A percentile compares a stretch with the other conserved stretches of the same genome.
These are phyloP conservation scores for Puccinia horiana DNA, from an alignment of 1,284 basidiomycete species.

Conservation along the genomic window DNA sequence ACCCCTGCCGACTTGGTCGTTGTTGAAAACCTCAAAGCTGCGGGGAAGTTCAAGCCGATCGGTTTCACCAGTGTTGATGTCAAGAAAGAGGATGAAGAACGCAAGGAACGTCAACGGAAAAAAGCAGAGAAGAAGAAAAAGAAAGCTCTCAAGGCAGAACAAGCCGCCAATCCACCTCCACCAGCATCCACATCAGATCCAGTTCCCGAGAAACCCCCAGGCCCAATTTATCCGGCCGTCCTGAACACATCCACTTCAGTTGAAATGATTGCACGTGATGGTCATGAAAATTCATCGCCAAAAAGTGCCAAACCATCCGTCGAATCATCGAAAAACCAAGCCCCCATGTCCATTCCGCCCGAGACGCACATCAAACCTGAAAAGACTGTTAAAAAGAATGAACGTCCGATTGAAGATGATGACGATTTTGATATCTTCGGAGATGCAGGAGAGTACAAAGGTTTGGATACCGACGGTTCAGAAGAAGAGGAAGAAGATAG, in stretches of 20 bases:
- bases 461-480: slow-evolving; percentile 39
- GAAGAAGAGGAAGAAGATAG: slow-evolving; percentile 33
- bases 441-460: slow-evolving; percentile 48
- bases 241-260: background rate
- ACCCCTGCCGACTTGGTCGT: slow-evolving; percentile 32
- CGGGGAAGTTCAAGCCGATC: slow-evolving; percentile 49
- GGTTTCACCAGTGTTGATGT: slow-evolving; percentile 6
- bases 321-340: background rate
- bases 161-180: background rate
- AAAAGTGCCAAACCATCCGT: background rate
- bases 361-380: background rate
- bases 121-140: slow-evolving; percentile 45
- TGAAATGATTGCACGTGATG: background rate
- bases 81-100: slow-evolving; percentile 32
- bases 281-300: background rate
- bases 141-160: slow-evolving; percentile 32
- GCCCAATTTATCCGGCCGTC: background rate
- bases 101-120: slow-evolving; percentile 44
- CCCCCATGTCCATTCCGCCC: background rate
- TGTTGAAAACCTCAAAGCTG: slow-evolving; percentile 47
- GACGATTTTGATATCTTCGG: slow-evolving; percentile 49
- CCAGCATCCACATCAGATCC: background rate
- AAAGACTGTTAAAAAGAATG: background rate
- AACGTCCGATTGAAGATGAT: slow-evolving; percentile 36
- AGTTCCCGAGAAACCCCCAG: background rate